These are phyloP conservation scores for Baorangia bicolor DNA, from an alignment of 768 basidiomycete genomes.

Conservation along the genomic window DNA sequence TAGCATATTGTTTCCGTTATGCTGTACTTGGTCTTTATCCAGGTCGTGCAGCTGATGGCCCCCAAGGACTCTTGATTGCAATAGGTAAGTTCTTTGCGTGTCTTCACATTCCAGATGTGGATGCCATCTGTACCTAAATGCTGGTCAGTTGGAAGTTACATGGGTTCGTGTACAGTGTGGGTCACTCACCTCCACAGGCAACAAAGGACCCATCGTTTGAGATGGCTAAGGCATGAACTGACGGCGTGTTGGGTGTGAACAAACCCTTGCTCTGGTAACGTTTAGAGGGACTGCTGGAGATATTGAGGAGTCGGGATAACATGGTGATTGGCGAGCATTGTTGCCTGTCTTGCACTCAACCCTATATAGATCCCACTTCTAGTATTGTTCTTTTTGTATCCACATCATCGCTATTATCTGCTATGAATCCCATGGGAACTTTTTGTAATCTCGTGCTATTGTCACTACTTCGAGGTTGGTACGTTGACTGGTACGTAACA, in stretches of 20 bases:
- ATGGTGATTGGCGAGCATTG: no score
- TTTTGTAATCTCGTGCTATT: not conserved
- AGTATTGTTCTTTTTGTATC: not conserved
- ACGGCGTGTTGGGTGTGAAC: not conserved
- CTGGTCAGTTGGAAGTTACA: no score
- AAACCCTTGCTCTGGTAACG: not conserved
- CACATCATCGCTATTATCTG: no score
- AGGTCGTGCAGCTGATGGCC: not conserved
- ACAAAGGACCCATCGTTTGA: not conserved
- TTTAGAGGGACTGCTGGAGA: not conserved
- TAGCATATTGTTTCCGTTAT: constrained; percentile 4
- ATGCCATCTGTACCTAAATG: constrained; percentile 1
- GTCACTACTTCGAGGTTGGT: no score
- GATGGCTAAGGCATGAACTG: not conserved
- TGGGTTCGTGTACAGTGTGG: no score
- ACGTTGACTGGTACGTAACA: no score
- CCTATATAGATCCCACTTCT: no score
- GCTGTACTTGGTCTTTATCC: constrained; percentile 1
- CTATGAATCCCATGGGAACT: no score
- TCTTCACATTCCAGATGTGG: constrained; percentile 1
- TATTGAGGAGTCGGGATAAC: not conserved
- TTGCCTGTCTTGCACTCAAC: no score
- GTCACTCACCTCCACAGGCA: constrained; percentile 5
- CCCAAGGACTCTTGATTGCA: not conserved
- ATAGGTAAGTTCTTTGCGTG: not conserved